Evolutionary conservation across 2,329 filamentous ascomycete species (phyloP).

Genomic region (Cytospora mali): DNA sequence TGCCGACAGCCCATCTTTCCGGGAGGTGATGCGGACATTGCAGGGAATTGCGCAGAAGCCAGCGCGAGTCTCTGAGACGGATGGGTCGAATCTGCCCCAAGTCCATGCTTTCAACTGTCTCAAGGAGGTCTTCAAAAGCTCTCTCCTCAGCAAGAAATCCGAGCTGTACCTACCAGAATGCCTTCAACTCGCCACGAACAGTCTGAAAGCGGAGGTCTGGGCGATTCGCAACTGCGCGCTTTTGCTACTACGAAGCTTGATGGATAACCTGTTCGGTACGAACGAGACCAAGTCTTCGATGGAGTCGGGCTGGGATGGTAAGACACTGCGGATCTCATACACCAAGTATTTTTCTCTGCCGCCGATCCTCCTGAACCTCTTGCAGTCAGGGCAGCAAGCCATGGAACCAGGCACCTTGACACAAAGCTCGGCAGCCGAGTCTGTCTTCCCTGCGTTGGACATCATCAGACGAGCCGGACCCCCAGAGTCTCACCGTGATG

Average conservation of each 20-base stretch:
- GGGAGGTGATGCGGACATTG: constrained; percentile 64
- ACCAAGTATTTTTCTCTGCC: constrained; percentile 69
- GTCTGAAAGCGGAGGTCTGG: constrained; percentile 85
- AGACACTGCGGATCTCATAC: constrained; percentile 67
- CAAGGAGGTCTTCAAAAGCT: constrained; percentile 88
- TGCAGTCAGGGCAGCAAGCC: constrained; percentile 55
- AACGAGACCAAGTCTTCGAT: constrained; percentile 68
- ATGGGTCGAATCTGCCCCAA: constrained; percentile 74
- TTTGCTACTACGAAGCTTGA: constrained; percentile 83
- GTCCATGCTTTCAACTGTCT: constrained; percentile 95
- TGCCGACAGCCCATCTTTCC: constrained; percentile 60
- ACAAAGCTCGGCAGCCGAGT: constrained; percentile 57
- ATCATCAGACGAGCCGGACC: constrained; percentile 74
- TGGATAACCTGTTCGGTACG: constrained; percentile 77
- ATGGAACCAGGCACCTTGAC: constrained; percentile 39
- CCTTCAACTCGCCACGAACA: constrained; percentile 77
- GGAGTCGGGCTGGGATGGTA: constrained; percentile 66
- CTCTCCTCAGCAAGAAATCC: constrained; percentile 70
- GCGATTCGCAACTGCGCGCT: constrained; percentile 92
- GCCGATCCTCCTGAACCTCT: constrained; percentile 62
- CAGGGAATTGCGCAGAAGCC: constrained; percentile 59
- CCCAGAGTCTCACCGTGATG: constrained; percentile 56
- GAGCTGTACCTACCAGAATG: constrained; percentile 74
- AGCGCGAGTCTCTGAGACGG: constrained; percentile 57
- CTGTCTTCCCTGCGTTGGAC: constrained; percentile 81